These are phyloP conservation scores for Apiospora aurea DNA, from an alignment of 2,329 filamentous ascomycete genomes.

Conservation along the genomic window DNA sequence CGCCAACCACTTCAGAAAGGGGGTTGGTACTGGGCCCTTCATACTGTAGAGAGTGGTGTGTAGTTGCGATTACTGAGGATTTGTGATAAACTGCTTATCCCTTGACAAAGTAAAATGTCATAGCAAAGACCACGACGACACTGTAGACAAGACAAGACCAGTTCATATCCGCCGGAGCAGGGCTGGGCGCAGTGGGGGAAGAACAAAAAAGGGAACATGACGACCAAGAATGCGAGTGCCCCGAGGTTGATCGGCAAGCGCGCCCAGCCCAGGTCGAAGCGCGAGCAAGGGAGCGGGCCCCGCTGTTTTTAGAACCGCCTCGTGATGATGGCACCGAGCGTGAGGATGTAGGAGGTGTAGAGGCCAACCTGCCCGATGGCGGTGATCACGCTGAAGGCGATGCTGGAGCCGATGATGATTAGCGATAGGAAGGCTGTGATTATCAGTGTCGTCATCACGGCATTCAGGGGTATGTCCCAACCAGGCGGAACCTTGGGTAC, in stretches of 20 bases:
- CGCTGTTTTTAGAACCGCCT: not conserved
- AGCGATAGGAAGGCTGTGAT: not conserved
- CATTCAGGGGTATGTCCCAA: slow-evolving; percentile 2
- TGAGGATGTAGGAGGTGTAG: not conserved
- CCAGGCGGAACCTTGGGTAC: not conserved
- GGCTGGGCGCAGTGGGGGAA: not conserved
- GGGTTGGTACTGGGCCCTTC: not conserved
- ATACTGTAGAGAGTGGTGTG: not conserved
- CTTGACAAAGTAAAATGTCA: not conserved
- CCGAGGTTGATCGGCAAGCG: not conserved
- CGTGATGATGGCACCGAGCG: not conserved
- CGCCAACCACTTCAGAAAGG: not conserved
- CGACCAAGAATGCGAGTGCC: not conserved
- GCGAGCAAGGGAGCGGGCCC: not conserved
- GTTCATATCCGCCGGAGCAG: not conserved
- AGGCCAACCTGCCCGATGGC: not conserved
- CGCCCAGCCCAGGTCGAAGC: not conserved
- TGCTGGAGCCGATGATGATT: slow-evolving; percentile 19
- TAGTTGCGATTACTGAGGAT: not conserved
- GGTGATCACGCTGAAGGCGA: not conserved
- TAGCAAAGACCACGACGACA: not conserved
- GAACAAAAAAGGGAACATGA: not conserved
- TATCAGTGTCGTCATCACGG: not conserved
- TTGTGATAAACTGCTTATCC: not conserved
- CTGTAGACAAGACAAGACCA: not conserved